Evolutionary conservation across 345 rosid genomes (phyloP), one percentile per base, ranked within the genome.

Genomic region (Populus davidiana): DNA sequence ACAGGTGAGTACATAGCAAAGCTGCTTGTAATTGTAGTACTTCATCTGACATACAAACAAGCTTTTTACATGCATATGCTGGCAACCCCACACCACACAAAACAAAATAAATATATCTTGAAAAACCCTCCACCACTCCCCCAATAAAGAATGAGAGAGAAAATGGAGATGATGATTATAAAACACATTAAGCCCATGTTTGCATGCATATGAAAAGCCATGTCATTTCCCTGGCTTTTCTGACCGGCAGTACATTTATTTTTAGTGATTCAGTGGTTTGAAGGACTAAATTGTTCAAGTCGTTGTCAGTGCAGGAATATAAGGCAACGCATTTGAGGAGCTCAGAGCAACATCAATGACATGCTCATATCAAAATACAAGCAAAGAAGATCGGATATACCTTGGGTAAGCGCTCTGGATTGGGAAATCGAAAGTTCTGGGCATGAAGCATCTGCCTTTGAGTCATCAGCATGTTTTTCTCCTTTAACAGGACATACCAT

Each of bases 391-490:
- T 36, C 14, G 31, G 25, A 29, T 13, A 29, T 85, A 92, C 98
- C 97, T 96, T 94, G n/a, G 97, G 95, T 67, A 92, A 73, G 80
- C 99, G 97, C 80, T 96, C 99, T 67, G 98, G 99, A 87, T 92
- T 92, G 11, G 97, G 95, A 79, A 96, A 96, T 72, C 85, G 84
- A 68, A 96, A 84, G 84, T 89, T 96, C 80, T 93, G 92, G 0
- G 98, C 83, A 77, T 93, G 91, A 85, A 96, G 97, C 99, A 93
- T 89, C 88, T 96, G 97, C 27, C 91, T 91, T 75, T 96, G 99
- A 79, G 95, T 91, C 97, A 92, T 92, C 86, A 96, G 82, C 99
- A 93, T 91, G 87, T 96, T 96, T 76, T 92, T 96, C 92, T 96
- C 98, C 81, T 96, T 93, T 12, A 96, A 80, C 33, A 96, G 82